Evolutionary conservation across 2,329 filamentous ascomycete genomes (phyloP).

Genomic region (Pseudocercospora pini-densiflorae): DNA sequence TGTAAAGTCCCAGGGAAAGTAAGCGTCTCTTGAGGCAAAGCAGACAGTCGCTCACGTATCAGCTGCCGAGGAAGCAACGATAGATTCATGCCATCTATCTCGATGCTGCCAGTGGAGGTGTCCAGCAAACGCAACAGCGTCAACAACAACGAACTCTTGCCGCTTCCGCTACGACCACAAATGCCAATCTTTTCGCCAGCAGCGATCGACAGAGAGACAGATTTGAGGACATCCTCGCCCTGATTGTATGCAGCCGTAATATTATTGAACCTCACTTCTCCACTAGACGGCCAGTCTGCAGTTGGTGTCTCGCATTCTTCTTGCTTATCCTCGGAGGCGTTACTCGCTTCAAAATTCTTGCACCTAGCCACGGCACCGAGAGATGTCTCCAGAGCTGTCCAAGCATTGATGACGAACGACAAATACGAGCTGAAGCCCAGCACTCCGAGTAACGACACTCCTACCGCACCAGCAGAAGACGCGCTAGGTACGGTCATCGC

Average conservation of each 20-base stretch:
- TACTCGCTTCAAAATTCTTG: constrained; percentile 56
- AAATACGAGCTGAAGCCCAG: constrained; percentile 59
- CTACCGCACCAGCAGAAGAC: constrained; percentile 45
- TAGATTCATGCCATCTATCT: constrained; percentile 55
- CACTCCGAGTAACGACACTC: constrained; percentile 59
- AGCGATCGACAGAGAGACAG: constrained; percentile 52
- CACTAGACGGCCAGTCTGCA: constrained; percentile 75
- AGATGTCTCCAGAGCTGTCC: constrained; percentile 63
- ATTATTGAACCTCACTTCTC: constrained; percentile 72
- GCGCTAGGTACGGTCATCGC: constrained; percentile 45
- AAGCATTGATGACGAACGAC: constrained; percentile 56
- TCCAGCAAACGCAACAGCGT: constrained; percentile 57
- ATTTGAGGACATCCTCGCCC: constrained; percentile 47
- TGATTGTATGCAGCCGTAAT: constrained; percentile 47
- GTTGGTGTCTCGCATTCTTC: constrained; percentile 65
- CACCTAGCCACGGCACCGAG: constrained; percentile 62
- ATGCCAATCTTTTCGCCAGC: constrained; percentile 57
- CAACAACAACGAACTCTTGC: constrained; percentile 57
- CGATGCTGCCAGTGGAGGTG: constrained; percentile 48
- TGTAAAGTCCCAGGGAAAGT: constrained; percentile 55
- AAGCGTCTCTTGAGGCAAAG: constrained; percentile 58
- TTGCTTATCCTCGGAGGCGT: constrained; percentile 57
- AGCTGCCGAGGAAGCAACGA: constrained; percentile 47
- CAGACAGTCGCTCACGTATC: constrained; percentile 53
- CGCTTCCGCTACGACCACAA: constrained; percentile 60